A percentile compares a stretch with the other conserved stretches of the same genome.
Evolutionary conservation across 2,329 filamentous ascomycete genomes (phyloP).

Genomic region (Xylaria sp.): DNA sequence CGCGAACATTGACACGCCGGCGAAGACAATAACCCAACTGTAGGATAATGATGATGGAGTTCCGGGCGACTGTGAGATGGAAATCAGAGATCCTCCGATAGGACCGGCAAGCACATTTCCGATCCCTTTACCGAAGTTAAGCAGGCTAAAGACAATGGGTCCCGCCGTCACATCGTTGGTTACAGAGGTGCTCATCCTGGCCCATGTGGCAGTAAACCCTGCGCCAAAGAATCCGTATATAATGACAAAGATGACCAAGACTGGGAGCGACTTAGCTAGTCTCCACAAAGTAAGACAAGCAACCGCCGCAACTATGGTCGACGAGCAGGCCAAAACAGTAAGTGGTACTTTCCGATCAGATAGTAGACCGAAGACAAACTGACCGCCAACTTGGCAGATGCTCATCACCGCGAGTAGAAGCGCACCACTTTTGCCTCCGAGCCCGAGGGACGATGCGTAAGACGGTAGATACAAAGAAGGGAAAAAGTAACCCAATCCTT

Average conservation of each 20-base stretch:
- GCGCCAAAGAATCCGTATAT: conserved; percentile 66
- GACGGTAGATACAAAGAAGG: conserved; percentile 62
- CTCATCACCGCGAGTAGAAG: conserved; percentile 62
- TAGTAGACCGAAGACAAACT: conserved; percentile 61
- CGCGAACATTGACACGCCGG: conserved; percentile 37
- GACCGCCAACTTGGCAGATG: conserved; percentile 59
- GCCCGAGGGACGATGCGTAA: conserved; percentile 55
- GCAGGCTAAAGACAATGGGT: conserved; percentile 33
- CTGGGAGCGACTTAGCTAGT: conserved; percentile 54
- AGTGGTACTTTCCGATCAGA: conserved; percentile 58
- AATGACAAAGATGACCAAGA: conserved; percentile 60
- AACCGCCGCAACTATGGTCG: conserved; percentile 57
- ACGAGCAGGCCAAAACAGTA: conserved; percentile 53
- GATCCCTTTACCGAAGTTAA: conserved; percentile 37
- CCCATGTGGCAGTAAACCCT: conserved; percentile 62
- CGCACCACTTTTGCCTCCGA: conserved; percentile 52
- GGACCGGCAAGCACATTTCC: conserved; percentile 37
- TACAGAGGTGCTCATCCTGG: conserved; percentile 43
- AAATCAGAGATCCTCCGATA: conserved; percentile 34
- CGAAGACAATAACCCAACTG: conserved; percentile 35
- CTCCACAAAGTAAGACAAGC: conserved; percentile 65
- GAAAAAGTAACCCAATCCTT: conserved; percentile 64
- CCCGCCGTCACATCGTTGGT: conserved; percentile 32
- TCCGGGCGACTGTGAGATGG: conserved; percentile 24
- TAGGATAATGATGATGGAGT: conserved; percentile 26